Base-by-base conservation (phyloP, 2,329 filamentous ascomycete genomes). In the Aspergillus awamori region DNA sequence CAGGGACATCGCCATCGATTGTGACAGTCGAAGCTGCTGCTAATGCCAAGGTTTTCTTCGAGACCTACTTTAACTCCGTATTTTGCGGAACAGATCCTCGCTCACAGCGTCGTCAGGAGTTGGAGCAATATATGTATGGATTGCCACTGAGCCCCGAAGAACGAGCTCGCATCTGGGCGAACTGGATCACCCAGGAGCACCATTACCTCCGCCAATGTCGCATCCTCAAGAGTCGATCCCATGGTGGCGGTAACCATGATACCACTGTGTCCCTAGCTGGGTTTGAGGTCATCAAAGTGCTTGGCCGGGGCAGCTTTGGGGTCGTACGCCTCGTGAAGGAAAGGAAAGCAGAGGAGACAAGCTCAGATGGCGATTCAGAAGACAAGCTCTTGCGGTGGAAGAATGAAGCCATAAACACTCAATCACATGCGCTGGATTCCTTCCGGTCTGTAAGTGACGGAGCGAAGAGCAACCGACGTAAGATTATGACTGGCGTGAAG, bases 251-350 rank as follows among this genome's bases (percentile, higher is more conserved):
- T 22, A 69, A 63, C 65, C 73, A 77, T n/a, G 79, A 80, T 26
- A 77, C 84, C 65, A 81, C 81, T 2, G 80, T 84, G 13, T 82
- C 82, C 47, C 73, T 84, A 22, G 84, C 87, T 8, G 86, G 87
- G n/a, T 97, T 94, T 70, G 90, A 97, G 65, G 83, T 89, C 11
- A 79, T 98, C 30, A 91, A 93, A 67, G 83, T 96, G 17, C 82
- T 98, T 5, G 93, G 95, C 0, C 96, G 95, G 74, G 94, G 95
- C 8, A 97, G 93, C 72, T 99, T 98, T 77, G 94, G 95, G 0
- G 89, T 97, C 24, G 95, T 99, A 15, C 86, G 89, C 49, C 82
- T 99, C 38, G 93, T 98, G 2, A 88, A 87, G 59, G 90, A 93
- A 73, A 89, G 81, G 65, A 65, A 62, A 13, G 38, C 22, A 24